Conservation (phyloP, 495 filamentous ascomycete species). For the Penicillium riverlandense region DNA sequence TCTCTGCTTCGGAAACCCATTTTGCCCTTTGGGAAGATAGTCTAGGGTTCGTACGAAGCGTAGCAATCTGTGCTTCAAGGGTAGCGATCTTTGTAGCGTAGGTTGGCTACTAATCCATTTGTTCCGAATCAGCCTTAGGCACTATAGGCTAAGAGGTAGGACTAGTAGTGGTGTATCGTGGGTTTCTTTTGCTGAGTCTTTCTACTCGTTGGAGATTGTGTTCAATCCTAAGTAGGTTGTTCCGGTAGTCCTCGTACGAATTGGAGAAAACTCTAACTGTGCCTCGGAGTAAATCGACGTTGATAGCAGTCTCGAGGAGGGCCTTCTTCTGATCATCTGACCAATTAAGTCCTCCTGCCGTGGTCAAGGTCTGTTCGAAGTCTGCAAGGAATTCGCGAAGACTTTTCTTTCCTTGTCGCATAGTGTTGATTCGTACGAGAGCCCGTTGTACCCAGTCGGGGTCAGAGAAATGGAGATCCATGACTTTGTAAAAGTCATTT, state of each 20-base stretch:
- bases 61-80: neutral
- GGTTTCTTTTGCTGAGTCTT: neutral
- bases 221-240: neutral
- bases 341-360: neutral
- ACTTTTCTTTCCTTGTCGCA: neutral
- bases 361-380: neutral
- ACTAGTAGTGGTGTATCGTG: neutral
- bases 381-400: neutral
- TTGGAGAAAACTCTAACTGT: neutral
- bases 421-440: neutral
- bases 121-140: neutral
- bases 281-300: neutral
- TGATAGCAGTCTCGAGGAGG: neutral
- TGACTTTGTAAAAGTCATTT: neutral
- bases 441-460: neutral
- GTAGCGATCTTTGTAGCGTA: neutral
- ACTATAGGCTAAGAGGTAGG: neutral
- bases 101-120: neutral
- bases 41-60: neutral
- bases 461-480: neutral
- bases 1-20: neutral
- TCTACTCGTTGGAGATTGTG: neutral
- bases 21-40: neutral
- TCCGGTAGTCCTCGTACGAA: neutral
- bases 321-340: neutral